Percentiles rank a stretch among this genome's conserved stretches.
phyloP scores from a whole-genome alignment of 495 filamentous ascomycete genomes.

The Letharia columbiana region DNA sequence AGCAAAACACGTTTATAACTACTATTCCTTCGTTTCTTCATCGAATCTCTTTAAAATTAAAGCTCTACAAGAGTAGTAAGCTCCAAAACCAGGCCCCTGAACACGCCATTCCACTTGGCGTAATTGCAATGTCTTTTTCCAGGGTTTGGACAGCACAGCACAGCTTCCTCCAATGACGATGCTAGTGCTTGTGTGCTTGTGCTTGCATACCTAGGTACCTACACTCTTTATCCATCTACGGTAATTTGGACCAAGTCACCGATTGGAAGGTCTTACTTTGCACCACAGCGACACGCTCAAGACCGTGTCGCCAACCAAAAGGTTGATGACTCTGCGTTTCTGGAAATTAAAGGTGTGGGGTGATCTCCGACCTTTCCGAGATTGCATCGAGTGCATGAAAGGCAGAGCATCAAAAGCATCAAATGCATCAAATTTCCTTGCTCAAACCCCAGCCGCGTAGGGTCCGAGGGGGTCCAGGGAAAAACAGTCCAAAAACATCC shows the following conservation, averaged over 20 bases:
- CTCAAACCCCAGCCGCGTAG: not conserved
- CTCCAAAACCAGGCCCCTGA: not conserved
- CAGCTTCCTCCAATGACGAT: not conserved
- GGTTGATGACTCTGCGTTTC: not conserved
- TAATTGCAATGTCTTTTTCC: constrained; percentile 9
- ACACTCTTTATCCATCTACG: not conserved
- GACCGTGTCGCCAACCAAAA: not conserved
- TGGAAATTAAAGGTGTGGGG: constrained; percentile 7
- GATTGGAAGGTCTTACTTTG: not conserved
- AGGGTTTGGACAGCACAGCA: constrained; percentile 4
- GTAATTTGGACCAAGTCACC: not conserved
- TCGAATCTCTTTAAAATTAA: too few relatives aligned
- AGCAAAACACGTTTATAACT: too few relatives aligned
- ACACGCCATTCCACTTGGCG: constrained; percentile 3
- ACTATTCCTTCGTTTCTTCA: too few relatives aligned
- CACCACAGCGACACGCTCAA: not conserved
- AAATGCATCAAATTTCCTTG: not conserved
- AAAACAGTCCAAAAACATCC: not conserved
- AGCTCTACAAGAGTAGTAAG: not conserved
- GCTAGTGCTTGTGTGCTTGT: not conserved
- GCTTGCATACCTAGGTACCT: not conserved
- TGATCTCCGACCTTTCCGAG: not conserved
- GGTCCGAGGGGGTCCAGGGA: not conserved
- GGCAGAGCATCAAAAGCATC: too few relatives aligned
- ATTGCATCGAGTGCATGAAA: too few relatives aligned